These are phyloP conservation scores for Moricandia arvensis DNA, from an alignment of 345 rosid species.

Conservation along the genomic window DNA sequence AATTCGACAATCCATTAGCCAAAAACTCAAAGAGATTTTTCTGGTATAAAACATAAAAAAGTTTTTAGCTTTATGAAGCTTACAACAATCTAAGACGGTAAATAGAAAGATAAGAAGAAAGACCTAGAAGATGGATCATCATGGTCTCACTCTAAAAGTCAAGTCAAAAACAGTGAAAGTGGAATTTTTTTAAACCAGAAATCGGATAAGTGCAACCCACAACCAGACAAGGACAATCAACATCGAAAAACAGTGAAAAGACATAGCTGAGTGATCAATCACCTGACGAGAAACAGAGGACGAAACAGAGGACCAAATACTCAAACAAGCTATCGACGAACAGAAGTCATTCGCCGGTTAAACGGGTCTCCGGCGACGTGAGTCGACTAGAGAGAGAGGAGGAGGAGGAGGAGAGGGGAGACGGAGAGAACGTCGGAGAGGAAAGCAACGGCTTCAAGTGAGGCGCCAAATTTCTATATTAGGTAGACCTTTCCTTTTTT, in stretches of 20 bases:
- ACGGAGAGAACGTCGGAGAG: slow-evolving; percentile 26
- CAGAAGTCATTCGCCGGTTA: background rate
- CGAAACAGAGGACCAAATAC: slow-evolving; percentile 5
- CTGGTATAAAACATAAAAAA: background rate
- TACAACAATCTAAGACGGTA: background rate
- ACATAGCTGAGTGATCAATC: background rate
- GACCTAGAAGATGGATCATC: slow-evolving; percentile 19
- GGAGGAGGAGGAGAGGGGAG: no score
- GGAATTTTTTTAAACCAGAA: background rate
- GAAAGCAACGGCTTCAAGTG: slow-evolving; percentile 33
- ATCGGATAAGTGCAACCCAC: slow-evolving; percentile 24
- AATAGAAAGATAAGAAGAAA: background rate
- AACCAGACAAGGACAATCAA: background rate
- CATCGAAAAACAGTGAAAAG: slow-evolving; percentile 15
- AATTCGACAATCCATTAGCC: slow-evolving; percentile 8
- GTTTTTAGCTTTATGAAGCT: slow-evolving; percentile 8
- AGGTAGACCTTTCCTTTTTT: slow-evolving; percentile 23
- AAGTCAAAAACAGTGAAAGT: background rate
- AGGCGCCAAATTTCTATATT: slow-evolving; percentile 38
- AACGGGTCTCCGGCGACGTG: slow-evolving; percentile 11
- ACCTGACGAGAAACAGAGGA: slow-evolving; percentile 33
- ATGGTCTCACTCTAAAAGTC: slow-evolving; percentile 12
- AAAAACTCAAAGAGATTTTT: background rate
- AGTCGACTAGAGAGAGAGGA: background rate
- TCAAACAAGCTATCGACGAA: slow-evolving; percentile 9